A percentile compares a stretch with the other conserved stretches of the same genome.
phyloP scores from a whole-genome alignment of 768 basidiomycete species.

The Trametes villosa region DNA sequence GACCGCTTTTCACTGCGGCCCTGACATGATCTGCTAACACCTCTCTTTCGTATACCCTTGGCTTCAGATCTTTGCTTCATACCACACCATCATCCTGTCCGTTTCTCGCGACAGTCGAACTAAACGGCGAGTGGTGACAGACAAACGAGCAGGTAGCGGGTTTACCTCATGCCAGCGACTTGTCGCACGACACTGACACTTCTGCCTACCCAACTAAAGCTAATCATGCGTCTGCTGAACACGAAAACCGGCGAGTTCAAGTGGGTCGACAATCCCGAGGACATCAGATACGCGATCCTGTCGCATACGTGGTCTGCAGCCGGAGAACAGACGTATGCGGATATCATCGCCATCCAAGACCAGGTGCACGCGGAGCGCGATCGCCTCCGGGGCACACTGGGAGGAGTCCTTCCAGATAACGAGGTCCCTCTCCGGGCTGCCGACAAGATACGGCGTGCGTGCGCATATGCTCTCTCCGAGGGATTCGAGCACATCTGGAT shows the following conservation, averaged over 20 bases:
- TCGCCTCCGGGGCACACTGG: too few relatives aligned
- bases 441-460: neutral
- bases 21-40: too few relatives aligned
- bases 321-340: neutral
- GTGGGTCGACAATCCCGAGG: neutral
- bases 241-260: neutral
- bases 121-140: too few relatives aligned
- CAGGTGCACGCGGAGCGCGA: neutral
- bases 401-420: neutral
- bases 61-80: too few relatives aligned
- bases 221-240: neutral
- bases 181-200: too few relatives aligned
- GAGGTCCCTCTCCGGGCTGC: neutral
- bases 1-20: too few relatives aligned
- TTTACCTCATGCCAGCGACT: too few relatives aligned
- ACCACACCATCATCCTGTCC: too few relatives aligned
- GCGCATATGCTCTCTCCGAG: neutral
- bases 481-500: neutral
- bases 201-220: too few relatives aligned
- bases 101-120: too few relatives aligned
- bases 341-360: neutral
- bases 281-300: neutral
- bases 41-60: too few relatives aligned
- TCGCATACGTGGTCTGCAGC: neutral
- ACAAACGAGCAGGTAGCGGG: too few relatives aligned